Evolutionary conservation across 139 green algal species (phyloP), one percentile per base, ranked within the genome.

Genomic region (Chlorella sorokiniana): DNA sequence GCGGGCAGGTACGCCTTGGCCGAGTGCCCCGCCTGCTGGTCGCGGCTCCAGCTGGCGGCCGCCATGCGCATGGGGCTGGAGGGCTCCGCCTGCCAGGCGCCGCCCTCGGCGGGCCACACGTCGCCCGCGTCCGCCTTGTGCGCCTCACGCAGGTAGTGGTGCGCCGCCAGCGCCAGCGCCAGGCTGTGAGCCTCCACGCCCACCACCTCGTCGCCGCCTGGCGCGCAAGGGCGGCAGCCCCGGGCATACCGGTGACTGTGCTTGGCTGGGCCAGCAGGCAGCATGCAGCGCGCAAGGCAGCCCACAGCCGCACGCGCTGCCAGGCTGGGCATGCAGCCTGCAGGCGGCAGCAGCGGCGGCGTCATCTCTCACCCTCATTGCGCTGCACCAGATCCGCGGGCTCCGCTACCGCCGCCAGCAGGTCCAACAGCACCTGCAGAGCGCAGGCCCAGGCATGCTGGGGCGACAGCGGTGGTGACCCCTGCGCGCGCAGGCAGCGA

Each of bases 81-180:
- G 9, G 83, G 83, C 71, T 84, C 84, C 42, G 40, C 33, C 78
- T 86, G 86, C 40, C 20, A 33, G 42, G 27, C 41, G 31, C 62
- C 38, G 25, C 77, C 40, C 8, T 82, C 78, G 5, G 54, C 11
- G n/a, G 93, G 93, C 93, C 93, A 96, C 31, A 94, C 86, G 61
- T 97, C 93, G 44, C 89, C 75, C 8, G 84, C 88, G 25, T 95
- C 93, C 8, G 89, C 82, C 14, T 90, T 86, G 37, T 91, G 88
- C 1, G 87, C 79, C 38, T 95, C 90, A 10, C 88, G 79, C 44
- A 85, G 78, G 68, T 94, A 96, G 37, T 93, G 83, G 83, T 96
- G 91, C 11, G 78, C 88, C 51, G 94, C 86, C 9, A 97, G 86
- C 77, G 93, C 93, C 18, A 97, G 78, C 0, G 86, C 86, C 25